Percentiles rank a stretch among this genome's conserved stretches.
Conservation (phyloP, 1,139 yeast species). For the Nakaseomyces kungkrabaensis region DNA sequence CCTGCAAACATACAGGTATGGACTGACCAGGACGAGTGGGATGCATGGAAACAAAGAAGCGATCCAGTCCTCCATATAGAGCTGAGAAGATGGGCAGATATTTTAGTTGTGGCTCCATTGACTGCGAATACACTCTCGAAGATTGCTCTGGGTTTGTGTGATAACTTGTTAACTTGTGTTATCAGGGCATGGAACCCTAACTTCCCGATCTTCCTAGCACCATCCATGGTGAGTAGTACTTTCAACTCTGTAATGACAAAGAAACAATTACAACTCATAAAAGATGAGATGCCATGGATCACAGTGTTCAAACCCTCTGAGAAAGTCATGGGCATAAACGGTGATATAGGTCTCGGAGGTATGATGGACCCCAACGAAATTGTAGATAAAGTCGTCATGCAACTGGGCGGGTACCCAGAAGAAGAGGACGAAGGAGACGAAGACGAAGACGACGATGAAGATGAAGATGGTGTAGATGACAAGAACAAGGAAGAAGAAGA, state of each 20-base stretch:
- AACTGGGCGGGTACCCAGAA: conserved; percentile 83
- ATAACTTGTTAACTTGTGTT: conserved; percentile 74
- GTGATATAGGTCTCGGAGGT: conserved; percentile 96
- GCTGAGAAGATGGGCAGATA: conserved; percentile 91
- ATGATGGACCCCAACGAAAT: conserved; percentile 92
- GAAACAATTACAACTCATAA: conserved; percentile 57
- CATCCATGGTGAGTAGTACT: conserved; percentile 97
- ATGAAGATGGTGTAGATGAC: conserved; percentile 38
- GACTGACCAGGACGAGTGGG: conserved; percentile 92
- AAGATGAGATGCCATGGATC: conserved; percentile 57
- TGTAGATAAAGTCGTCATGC: conserved; percentile 72
- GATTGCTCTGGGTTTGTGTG: conserved; percentile 83
- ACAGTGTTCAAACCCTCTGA: conserved; percentile 87
- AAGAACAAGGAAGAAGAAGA: conserved; percentile 30
- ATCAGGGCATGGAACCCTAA: conserved; percentile 89
- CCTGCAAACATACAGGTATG: conserved; percentile 64
- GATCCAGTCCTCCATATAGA: conserved; percentile 93
- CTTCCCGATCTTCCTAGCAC: conserved; percentile 80
- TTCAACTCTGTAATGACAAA: conserved; percentile 90
- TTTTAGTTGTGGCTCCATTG: conserved; percentile 80
- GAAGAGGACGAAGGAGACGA: conserved; percentile 72
- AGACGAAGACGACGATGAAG: conserved; percentile 44
- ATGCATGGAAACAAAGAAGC: conserved; percentile 69
- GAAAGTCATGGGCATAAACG: conserved; percentile 78
- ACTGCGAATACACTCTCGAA: conserved; percentile 92